Conservation (phyloP, 345 rosid genomes). For the Abelmoschus esculentus region DNA sequence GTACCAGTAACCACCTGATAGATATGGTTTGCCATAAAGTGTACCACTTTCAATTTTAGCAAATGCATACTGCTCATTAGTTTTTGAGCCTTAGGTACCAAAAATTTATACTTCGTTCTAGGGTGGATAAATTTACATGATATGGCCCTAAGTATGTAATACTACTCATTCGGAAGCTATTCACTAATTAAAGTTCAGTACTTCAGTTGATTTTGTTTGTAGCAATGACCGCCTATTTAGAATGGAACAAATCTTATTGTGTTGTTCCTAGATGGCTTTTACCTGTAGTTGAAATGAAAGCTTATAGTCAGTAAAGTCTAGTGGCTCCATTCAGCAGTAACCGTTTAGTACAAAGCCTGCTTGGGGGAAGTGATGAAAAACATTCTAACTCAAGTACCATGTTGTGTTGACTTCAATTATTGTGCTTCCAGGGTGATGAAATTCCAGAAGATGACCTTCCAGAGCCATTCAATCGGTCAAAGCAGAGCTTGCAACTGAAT, state of each 20-base stretch:
- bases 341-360: neutral
- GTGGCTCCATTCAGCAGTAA: neutral
- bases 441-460: constrained; percentile 73
- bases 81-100: no score
- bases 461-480: constrained; percentile 45
- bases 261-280: neutral
- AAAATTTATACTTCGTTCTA: no score
- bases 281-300: neutral
- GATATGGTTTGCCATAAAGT: no score
- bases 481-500: constrained; percentile 13
- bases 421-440: constrained; percentile 55
- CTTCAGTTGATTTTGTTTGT: neutral
- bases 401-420: neutral
- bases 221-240: neutral
- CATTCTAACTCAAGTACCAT: neutral
- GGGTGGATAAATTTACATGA: no score
- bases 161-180: no score
- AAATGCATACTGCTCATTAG: no score
- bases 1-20: no score
- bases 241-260: neutral
- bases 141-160: no score
- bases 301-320: neutral
- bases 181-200: no score
- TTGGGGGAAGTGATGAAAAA: neutral
- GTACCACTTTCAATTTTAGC: no score